Base-by-base conservation (phyloP, 108 stramenopile genomes). In the Stephanodiscus minutulus region DNA sequence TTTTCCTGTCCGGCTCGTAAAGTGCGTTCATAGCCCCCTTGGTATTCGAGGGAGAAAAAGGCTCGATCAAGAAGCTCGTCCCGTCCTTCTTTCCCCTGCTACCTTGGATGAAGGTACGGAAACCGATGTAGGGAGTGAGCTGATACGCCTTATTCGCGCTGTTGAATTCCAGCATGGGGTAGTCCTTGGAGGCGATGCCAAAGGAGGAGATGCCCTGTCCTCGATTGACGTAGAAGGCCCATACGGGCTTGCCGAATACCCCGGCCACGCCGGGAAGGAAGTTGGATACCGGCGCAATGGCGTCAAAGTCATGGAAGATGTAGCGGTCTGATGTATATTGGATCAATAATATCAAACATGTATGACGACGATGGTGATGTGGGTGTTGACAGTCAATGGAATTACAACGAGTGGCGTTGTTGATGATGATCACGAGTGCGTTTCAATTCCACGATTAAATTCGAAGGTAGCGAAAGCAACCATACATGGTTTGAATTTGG, bases 81-180 rank as follows among this genome's bases (percentile, higher is more conserved):
- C 70, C 73, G 43, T 70, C 73, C 41, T 75, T 72, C 54, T 77
- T 56, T 36, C 57, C 70, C 4, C 92, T 83, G 43, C 79, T 76
- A 36, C 91, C 95, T 29, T 92, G 89, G 18, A 97, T 63, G 69
- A 98, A 96, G 44, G 96, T 95, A 33, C 97, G 91, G 85, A 98
- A 98, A 15, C 97, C 97, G 46, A 90, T 60, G 58, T 69, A 93
- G 21, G 97, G 88, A 29, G 96, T 96, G 13, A 90, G 39, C 70
- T 97, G 94, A 78, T 98, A 98, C 39, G 97, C 97, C 82, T 96
- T 95, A 83, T 96, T 96, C 77, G 97, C 97, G 27, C 96, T 77
- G 73, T 91, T 87, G 83, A 97, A 98, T 69, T 97, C 94, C 36
- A 93, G 59, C 29, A 98, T 82, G 35, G 96, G 94, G 56, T 69